A percentile compares a stretch with the other conserved stretches of the same genome.
Evolutionary conservation across 768 basidiomycete species (phyloP).

Genomic region (Leccinum variicolor): DNA sequence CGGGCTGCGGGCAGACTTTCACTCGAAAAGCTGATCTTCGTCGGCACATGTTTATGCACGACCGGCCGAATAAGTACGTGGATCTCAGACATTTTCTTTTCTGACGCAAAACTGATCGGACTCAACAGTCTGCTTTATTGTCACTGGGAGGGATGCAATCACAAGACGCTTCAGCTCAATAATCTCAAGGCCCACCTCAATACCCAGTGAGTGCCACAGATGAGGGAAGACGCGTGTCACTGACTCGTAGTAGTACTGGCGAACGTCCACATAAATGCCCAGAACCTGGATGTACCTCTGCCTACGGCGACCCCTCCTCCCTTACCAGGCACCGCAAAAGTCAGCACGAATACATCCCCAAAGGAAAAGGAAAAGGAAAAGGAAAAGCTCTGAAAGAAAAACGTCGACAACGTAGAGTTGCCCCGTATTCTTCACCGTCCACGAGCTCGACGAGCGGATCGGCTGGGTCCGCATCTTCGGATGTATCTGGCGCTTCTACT

Average conservation of each 20-base stretch:
- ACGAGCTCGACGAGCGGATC: not conserved
- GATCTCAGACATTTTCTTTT: not conserved
- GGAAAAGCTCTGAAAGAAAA: not conserved
- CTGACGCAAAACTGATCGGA: not conserved
- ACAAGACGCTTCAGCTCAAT: constrained; percentile 22
- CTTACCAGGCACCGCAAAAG: constrained; percentile 21
- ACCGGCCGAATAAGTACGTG: constrained; percentile 21
- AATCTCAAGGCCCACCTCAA: constrained; percentile 28
- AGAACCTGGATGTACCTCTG: constrained; percentile 7
- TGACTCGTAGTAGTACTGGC: constrained; percentile 12
- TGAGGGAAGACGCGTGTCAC: too few species aligned
- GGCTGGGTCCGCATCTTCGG: not conserved
- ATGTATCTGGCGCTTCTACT: not conserved
- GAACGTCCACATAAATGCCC: constrained; percentile 16
- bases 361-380: not conserved
- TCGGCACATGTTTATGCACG: constrained; percentile 28
- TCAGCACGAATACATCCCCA: constrained; percentile 18
- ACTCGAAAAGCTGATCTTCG: constrained; percentile 24
- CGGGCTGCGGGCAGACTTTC: constrained; percentile 13
- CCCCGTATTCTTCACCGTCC: constrained; percentile 6
- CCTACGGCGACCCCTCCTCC: constrained; percentile 15
- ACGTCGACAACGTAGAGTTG: not conserved
- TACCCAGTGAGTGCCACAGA: constrained; percentile 24
- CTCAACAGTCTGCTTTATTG: constrained; percentile 22
- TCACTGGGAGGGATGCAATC: constrained; percentile 14